Conservation (phyloP, 2,329 filamentous ascomycete species). For the Fusarium sp. region DNA sequence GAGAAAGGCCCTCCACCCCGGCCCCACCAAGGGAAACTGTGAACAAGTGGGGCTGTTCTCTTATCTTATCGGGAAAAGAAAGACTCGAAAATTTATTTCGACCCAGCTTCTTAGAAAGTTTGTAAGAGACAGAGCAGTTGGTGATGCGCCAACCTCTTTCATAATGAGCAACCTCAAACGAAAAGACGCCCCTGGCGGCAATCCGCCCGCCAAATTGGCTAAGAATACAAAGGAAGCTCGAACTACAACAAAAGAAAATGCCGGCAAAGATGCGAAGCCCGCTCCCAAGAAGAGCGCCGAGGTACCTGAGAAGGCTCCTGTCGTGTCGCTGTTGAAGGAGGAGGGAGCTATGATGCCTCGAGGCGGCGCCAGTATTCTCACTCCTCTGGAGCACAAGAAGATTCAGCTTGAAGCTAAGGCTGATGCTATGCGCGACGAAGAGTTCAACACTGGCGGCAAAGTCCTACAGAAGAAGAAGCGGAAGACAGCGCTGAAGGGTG, state of each 20-base stretch:
- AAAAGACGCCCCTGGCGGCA: slow-evolving; percentile 68
- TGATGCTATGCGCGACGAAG: slow-evolving; percentile 91
- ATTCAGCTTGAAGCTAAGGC: slow-evolving; percentile 93
- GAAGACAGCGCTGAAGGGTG: slow-evolving; percentile 66
- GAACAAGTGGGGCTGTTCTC: slow-evolving; percentile 8
- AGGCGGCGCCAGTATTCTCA: slow-evolving; percentile 90
- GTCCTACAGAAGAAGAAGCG: slow-evolving; percentile 66
- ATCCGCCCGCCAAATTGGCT: slow-evolving; percentile 63
- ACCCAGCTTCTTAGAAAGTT: slow-evolving; percentile 24
- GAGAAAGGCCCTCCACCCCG: not conserved
- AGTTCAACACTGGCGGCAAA: slow-evolving; percentile 66
- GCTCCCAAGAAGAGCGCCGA: slow-evolving; percentile 49
- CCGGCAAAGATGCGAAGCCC: slow-evolving; percentile 50
- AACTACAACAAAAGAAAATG: slow-evolving; percentile 61
- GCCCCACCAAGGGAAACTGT: slow-evolving; percentile 17
- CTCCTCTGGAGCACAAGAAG: slow-evolving; percentile 94
- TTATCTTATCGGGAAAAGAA: slow-evolving; percentile 33
- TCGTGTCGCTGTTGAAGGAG: slow-evolving; percentile 69
- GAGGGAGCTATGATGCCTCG: slow-evolving; percentile 93
- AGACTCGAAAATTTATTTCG: slow-evolving; percentile 15
- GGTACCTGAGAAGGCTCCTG: slow-evolving; percentile 51
- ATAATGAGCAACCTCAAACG: slow-evolving; percentile 70
- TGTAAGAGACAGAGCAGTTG: slow-evolving; percentile 42
- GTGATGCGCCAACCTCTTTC: slow-evolving; percentile 48
- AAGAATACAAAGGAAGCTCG: slow-evolving; percentile 61